Percentiles rank a stretch among this genome's conserved stretches.
These are phyloP conservation scores for Gaeumannomyces sp. DNA, from an alignment of 2,329 filamentous ascomycete genomes.

Conservation along the genomic window DNA sequence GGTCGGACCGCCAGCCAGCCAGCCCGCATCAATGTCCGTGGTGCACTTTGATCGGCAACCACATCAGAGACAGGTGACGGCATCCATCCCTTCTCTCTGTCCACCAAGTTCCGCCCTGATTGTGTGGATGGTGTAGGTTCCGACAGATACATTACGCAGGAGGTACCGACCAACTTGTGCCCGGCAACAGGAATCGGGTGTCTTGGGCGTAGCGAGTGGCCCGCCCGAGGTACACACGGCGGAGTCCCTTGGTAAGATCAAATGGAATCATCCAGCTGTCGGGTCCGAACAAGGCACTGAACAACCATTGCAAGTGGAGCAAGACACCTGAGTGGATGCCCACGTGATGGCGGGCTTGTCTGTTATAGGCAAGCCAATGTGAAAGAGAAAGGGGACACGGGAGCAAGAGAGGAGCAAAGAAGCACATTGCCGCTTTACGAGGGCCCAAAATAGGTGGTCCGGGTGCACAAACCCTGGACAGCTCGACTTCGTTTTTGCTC, in stretches of 20 bases:
- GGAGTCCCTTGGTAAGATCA: background rate
- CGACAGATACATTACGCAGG: background rate
- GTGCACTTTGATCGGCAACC: background rate
- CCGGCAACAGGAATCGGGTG: background rate
- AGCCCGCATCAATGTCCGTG: conserved; percentile 2
- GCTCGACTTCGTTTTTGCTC: background rate
- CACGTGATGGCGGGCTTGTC: background rate
- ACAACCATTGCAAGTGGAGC: background rate
- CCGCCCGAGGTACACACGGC: too few relatives aligned
- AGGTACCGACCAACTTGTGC: too few relatives aligned
- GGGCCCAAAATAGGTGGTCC: conserved; percentile 3
- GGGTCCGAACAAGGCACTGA: background rate
- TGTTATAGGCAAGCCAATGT: background rate
- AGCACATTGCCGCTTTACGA: conserved; percentile 2
- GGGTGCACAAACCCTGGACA: background rate
- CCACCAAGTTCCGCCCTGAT: background rate
- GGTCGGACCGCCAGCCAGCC: background rate
- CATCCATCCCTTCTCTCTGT: background rate
- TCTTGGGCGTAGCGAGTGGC: background rate
- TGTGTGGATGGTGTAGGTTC: background rate
- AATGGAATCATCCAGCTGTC: background rate
- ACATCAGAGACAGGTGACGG: background rate
- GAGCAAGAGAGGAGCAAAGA: background rate
- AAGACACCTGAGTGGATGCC: background rate
- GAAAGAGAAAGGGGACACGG: background rate